Percentiles rank a stretch among this genome's conserved stretches.
phyloP scores from a whole-genome alignment of 1,284 basidiomycete species.

The Cryptococcus sp. region DNA sequence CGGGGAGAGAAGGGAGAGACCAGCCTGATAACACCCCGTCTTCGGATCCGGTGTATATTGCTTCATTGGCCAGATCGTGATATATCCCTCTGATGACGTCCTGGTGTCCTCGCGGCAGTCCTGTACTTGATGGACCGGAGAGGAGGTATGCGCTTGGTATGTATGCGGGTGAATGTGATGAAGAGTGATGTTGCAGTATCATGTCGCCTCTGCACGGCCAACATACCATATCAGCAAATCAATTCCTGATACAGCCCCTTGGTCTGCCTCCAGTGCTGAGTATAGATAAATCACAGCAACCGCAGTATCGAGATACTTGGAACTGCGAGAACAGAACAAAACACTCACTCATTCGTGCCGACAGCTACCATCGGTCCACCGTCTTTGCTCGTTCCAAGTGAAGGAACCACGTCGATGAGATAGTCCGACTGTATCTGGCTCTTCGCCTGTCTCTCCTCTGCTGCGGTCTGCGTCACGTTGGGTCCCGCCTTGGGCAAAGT shows the following conservation, averaged over 20 bases:
- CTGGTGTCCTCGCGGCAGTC: slow-evolving; percentile 40
- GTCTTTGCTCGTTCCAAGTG: slow-evolving; percentile 41
- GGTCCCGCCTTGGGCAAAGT: slow-evolving; percentile 26
- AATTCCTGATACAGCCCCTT: no score
- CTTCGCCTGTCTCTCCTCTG: slow-evolving; percentile 37
- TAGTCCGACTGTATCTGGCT: slow-evolving; percentile 40
- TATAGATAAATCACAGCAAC: not conserved
- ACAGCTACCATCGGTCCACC: slow-evolving; percentile 44
- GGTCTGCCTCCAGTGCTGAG: no score
- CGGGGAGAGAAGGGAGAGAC: slow-evolving; percentile 42
- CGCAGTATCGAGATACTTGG: not conserved
- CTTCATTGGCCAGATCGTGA: slow-evolving; percentile 48
- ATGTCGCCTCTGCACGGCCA: slow-evolving; percentile 45
- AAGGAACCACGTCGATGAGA: slow-evolving; percentile 48
- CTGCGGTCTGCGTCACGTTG: slow-evolving; percentile 30
- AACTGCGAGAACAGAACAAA: not conserved
- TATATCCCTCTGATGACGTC: slow-evolving; percentile 52
- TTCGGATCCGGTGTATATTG: slow-evolving; percentile 54
- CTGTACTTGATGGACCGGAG: slow-evolving; percentile 29
- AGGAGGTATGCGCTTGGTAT: slow-evolving; percentile 47
- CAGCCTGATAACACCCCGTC: slow-evolving; percentile 54
- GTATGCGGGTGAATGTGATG: slow-evolving; percentile 21
- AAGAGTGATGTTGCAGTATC: slow-evolving; percentile 43
- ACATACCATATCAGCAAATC: not conserved
- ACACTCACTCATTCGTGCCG: slow-evolving; percentile 49